Base-by-base conservation (phyloP, 2,329 filamentous ascomycete genomes). In the Penicillium brasilianum region DNA sequence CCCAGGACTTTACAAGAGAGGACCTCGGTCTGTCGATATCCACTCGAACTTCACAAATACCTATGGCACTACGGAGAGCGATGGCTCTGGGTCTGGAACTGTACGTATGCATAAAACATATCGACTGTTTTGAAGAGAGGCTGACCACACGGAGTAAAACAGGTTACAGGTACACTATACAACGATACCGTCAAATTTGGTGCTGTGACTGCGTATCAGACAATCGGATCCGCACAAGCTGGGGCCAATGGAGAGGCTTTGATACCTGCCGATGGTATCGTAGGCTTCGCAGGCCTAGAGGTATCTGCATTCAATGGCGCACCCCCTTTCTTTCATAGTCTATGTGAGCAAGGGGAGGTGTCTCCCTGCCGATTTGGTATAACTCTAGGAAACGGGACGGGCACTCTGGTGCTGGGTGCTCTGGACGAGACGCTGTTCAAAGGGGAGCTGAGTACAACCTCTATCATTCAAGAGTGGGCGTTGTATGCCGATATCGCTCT, bases 151-250 rank as follows among this genome's bases (percentile, higher is more conserved):
- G 28, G 16, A 7, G 20, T 13, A 14, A 18, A 18, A 14, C 13
- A 61, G 59, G 43, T 61, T 41, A 57, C 48, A 11, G 59, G 59
- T 14, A 9, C 14, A 18, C 10, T 61, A 22, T 57, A 49, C 49
- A 61, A 61, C n/a, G 59, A 61, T 49, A 61, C 55, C 6, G 43
- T 61, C 20, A 53, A 44, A n/a, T 61, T 61, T 57, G 59, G 55
- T 25, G 28, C 30, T 20, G 34, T 57, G 14, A 49, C 3, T 32
- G 54, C 36, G 11, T 28, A 57, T 18, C 59, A 61, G 32, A 57
- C 54, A 2, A 32, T 61, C 41, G 59, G 59, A 16, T 53, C 41
- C 13, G 39, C 18, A 18, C 39, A 43, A 10, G n/a, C 18, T 22
- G 39, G 18, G 18, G 55, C 49, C 8, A 34, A 50, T 16, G 59